phyloP scores from a whole-genome alignment of 2,329 filamentous ascomycete species.

The Colletotrichum sidae region DNA sequence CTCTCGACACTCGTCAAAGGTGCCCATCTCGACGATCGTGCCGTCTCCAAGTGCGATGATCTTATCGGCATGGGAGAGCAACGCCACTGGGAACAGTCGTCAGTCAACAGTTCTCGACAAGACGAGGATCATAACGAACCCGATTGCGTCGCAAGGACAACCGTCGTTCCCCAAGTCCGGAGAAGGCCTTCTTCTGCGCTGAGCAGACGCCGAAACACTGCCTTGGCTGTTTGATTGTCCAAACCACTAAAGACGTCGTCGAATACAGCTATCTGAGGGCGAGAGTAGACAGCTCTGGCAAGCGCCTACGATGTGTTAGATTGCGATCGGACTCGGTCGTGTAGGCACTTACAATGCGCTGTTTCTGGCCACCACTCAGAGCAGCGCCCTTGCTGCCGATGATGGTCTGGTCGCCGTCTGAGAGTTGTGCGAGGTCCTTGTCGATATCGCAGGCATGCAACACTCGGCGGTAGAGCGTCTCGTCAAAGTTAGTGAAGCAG shows the following conservation, averaged over 20 bases:
- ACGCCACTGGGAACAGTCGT: conserved; percentile 17
- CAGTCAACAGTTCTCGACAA: background rate
- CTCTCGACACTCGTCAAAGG: conserved; percentile 46
- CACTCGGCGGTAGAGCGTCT: conserved; percentile 41
- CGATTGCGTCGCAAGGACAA: conserved; percentile 52
- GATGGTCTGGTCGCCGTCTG: conserved; percentile 50
- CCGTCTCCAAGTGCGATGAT: conserved; percentile 49
- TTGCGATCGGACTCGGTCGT: too few relatives aligned
- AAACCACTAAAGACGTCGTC: conserved; percentile 54
- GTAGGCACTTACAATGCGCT: conserved; percentile 49
- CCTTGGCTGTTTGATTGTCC: conserved; percentile 48
- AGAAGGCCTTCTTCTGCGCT: conserved; percentile 42
- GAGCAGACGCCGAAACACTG: conserved; percentile 47
- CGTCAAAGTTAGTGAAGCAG: conserved; percentile 44
- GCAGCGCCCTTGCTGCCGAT: conserved; percentile 59
- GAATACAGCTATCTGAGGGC: conserved; percentile 46
- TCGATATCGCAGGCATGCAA: conserved; percentile 48
- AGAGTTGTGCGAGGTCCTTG: conserved; percentile 47
- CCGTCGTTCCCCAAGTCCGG: conserved; percentile 46
- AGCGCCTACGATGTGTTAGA: conserved; percentile 44
- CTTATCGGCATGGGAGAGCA: conserved; percentile 49
- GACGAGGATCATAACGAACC: conserved; percentile 30
- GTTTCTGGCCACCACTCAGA: conserved; percentile 60
- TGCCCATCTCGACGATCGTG: conserved; percentile 48
- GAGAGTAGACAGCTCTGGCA: conserved; percentile 52